Conservation (phyloP, 257 asterid species). For the Przewalskia tangutica region DNA sequence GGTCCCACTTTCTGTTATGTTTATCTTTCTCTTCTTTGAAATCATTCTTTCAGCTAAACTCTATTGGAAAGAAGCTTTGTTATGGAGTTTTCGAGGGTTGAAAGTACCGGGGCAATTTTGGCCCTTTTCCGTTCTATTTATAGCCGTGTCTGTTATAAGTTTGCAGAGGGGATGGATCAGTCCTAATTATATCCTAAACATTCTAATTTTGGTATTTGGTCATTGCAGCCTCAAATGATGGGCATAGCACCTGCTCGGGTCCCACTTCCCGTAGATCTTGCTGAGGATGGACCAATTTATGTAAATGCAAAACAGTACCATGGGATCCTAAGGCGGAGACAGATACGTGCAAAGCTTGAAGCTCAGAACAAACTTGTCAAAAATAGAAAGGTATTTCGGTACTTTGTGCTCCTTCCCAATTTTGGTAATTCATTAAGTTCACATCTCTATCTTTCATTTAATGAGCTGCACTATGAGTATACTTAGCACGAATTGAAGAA, state of each 20-base stretch:
- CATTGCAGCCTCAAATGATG: conserved; percentile 59
- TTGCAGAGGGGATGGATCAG: not conserved
- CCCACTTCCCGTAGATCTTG: conserved; percentile 67
- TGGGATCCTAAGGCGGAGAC: conserved; percentile 84
- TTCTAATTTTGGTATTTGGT: not conserved
- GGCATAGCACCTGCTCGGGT: conserved; percentile 54
- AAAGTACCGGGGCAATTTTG: too few relatives aligned
- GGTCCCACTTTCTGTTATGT: not conserved
- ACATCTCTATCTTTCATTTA: not conserved
- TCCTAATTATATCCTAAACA: not conserved
- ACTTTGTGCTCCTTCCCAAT: not conserved
- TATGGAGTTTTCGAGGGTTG: too few relatives aligned
- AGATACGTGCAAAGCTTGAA: conserved; percentile 88
- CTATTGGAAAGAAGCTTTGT: too few relatives aligned
- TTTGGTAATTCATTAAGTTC: not conserved
- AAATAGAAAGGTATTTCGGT: conserved; percentile 58
- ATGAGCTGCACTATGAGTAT: not conserved
- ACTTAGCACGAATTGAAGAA: not conserved
- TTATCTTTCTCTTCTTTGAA: not conserved
- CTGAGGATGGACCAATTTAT: conserved; percentile 85
- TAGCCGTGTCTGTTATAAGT: not conserved
- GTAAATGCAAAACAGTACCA: conserved; percentile 93
- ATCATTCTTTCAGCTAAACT: too few relatives aligned
- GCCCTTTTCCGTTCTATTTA: too few relatives aligned
- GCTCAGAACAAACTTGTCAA: conserved; percentile 85